Evolutionary conservation across 352 stramenopile genomes (phyloP), one percentile per base, ranked within the genome.

Genomic region (Globisporangium yorkense): DNA sequence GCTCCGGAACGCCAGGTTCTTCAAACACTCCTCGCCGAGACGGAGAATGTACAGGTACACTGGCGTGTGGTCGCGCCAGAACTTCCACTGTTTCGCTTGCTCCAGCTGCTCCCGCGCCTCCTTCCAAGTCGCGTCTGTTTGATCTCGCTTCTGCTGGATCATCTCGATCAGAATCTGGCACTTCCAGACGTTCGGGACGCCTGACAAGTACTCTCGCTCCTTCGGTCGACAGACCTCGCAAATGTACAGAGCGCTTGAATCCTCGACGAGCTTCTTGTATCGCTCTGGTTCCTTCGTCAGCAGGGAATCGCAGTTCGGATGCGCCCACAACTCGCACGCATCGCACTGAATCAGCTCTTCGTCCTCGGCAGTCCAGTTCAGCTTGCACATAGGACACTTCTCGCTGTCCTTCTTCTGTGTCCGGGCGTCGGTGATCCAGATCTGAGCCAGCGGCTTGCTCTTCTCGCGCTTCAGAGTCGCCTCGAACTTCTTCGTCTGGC

Each of bases 311-410:
- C 87, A 96, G 5, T 68, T 67, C n/a, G 81, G 81, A 58, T 96
- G 87, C 1, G 79, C 84, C 87, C 87, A 96, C 6, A 72, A 73
- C 57, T 96, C 86, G 37, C 87, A 96, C 1, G 74, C 79, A 56
- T 96, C 88, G 43, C 87, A 96, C 49, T 96, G 87, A 47, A 96
- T 92, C 2, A 96, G 60, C 15, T 92, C 87, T 41, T 87, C 81
- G 27, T 95, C 78, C 21, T 91, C 71, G 2, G 70, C 61, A 29
- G 76, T 65, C 83, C 87, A 95, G 44, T 85, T 87, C 12, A 70
- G 67, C 16, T 63, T 57, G 52, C 87, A 96, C 51, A 92, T 78
- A 3, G 87, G 87, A 46, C 87, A 96, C 21, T 84, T 87, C 47
- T 94, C 81, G 0, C 73, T 70, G 35, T 89, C 73, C 37, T 77